Evolutionary conservation across 257 asterid species (phyloP).

Genomic region (Fraxinus excelsior): DNA sequence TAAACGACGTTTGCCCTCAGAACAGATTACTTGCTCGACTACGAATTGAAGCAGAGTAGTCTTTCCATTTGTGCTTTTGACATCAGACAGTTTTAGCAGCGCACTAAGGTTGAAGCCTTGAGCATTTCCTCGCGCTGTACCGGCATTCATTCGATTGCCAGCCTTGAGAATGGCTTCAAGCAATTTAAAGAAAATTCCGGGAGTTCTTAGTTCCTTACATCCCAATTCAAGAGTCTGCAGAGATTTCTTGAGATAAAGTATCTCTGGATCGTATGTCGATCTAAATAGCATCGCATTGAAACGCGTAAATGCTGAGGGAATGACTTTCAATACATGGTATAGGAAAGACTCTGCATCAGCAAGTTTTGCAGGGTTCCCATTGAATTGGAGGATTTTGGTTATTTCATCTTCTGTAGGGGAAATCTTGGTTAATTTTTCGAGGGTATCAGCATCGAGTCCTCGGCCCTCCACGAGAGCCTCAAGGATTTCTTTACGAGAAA

Average conservation of each 20-base stretch:
- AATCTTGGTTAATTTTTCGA: constrained; percentile 73
- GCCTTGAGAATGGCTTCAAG: constrained; percentile 89
- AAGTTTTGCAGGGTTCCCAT: constrained; percentile 60
- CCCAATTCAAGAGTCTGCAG: constrained; percentile 62
- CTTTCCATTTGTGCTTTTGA: constrained; percentile 76
- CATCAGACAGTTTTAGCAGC: constrained; percentile 58
- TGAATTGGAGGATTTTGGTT: constrained; percentile 53
- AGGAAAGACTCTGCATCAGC: constrained; percentile 89
- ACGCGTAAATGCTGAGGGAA: constrained; percentile 72
- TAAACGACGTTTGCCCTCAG: constrained; percentile 62
- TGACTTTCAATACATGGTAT: constrained; percentile 61
- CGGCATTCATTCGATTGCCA: constrained; percentile 83
- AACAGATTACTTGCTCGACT: constrained; percentile 69
- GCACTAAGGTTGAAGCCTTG: constrained; percentile 73
- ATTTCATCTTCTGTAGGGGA: constrained; percentile 75
- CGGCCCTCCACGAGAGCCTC: constrained; percentile 65
- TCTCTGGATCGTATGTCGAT: constrained; percentile 65
- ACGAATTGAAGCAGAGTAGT: constrained; percentile 80
- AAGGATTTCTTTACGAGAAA: constrained; percentile 62
- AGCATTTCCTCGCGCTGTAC: constrained; percentile 80
- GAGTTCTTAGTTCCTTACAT: constrained; percentile 64
- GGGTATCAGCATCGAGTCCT: constrained; percentile 63
- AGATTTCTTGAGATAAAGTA: constrained; percentile 64
- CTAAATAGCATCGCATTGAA: constrained; percentile 73
- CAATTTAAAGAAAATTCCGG: constrained; percentile 67